Percentiles rank a stretch among this genome's conserved stretches.
Conservation (phyloP, 2,329 filamentous ascomycete genomes). For the Colletotrichum tropicicola region DNA sequence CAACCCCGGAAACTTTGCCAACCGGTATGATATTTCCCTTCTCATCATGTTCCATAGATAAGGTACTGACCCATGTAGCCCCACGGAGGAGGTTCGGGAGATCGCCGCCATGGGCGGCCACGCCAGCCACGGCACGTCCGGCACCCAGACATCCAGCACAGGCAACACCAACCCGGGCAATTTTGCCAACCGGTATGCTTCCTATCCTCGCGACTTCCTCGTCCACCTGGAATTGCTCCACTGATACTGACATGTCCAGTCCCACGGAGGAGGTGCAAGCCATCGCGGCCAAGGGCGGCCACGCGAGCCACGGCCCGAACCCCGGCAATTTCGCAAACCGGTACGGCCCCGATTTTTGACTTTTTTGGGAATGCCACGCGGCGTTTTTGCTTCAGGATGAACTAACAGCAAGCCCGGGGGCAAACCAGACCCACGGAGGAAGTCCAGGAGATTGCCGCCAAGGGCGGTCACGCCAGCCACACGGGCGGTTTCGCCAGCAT, state of each 20-base stretch:
- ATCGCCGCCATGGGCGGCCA: constrained; percentile 52
- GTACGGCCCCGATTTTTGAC: background rate
- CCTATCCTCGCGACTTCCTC: no score
- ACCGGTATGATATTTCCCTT: constrained; percentile 16
- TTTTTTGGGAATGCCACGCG: background rate
- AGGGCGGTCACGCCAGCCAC: constrained; percentile 50
- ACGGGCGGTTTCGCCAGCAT: constrained; percentile 49
- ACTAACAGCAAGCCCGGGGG: background rate
- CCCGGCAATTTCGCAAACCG: constrained; percentile 34
- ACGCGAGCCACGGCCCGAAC: constrained; percentile 40
- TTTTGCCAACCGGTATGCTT: constrained; percentile 33
- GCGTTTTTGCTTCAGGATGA: background rate
- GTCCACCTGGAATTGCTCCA: no score
- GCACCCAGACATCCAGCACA: background rate
- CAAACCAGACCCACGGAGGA: constrained; percentile 54
- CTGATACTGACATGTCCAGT: background rate
- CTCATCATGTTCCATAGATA: background rate
- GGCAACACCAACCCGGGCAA: constrained; percentile 28
- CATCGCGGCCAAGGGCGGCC: constrained; percentile 51
- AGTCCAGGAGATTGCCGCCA: constrained; percentile 51
- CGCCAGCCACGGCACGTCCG: constrained; percentile 38
- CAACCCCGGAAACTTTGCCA: background rate
- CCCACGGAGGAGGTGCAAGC: constrained; percentile 47
- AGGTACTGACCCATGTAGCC: background rate
- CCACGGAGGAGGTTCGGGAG: constrained; percentile 47